A percentile compares a stretch with the other conserved stretches of the same genome.
phyloP scores from a whole-genome alignment of 805 yeast species.

The Tetrapisispora nanseiensis region DNA sequence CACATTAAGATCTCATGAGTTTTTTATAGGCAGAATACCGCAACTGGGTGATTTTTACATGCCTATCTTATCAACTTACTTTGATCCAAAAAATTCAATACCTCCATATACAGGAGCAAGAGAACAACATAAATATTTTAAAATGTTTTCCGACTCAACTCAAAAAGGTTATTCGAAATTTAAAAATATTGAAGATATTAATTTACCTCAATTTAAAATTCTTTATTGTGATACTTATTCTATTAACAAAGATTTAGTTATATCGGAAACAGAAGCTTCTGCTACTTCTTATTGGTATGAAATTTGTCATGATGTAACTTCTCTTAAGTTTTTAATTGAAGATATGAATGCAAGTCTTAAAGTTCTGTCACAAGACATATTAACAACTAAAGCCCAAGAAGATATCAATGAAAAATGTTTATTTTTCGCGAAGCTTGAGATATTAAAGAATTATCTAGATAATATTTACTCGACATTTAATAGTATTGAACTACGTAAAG shows the following conservation, averaged over 20 bases:
- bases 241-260: constrained; percentile 10
- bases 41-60: constrained; percentile 27
- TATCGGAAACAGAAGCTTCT: constrained; percentile 1
- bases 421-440: constrained; percentile 7
- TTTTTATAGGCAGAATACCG: constrained; percentile 25
- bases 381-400: not conserved
- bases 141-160: constrained; percentile 9
- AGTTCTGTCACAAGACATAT: not conserved
- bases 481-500: constrained; percentile 58
- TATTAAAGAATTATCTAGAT: constrained; percentile 13
- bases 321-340: constrained; percentile 13
- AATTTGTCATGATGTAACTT: constrained; percentile 15
- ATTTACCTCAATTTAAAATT: constrained; percentile 11
- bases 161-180: constrained; percentile 10
- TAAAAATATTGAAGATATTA: constrained; percentile 13
- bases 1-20: constrained; percentile 23
- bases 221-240: constrained; percentile 19
- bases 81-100: not conserved
- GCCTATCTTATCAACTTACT: constrained; percentile 16
- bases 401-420: constrained; percentile 1
- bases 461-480: constrained; percentile 32
- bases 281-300: constrained; percentile 17
- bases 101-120: constrained; percentile 8
- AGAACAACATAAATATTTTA: constrained; percentile 8
- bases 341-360: constrained; percentile 3